These are phyloP conservation scores for Colletotrichum sojae DNA, from an alignment of 2,329 filamentous ascomycete species.

Conservation along the genomic window DNA sequence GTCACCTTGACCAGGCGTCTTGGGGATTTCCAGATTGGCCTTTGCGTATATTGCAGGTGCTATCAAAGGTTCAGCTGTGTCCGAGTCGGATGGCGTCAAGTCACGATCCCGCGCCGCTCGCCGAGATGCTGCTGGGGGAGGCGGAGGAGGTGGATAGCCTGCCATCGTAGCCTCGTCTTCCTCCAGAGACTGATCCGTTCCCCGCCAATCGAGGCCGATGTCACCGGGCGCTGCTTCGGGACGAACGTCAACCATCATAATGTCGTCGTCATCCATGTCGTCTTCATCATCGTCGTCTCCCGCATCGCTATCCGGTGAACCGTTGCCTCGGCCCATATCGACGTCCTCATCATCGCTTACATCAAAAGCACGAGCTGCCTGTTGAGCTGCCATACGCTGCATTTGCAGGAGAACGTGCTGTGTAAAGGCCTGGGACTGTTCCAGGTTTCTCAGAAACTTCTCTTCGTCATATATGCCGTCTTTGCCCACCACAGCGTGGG, in stretches of 20 bases:
- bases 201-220: conserved; percentile 65
- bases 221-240: conserved; percentile 58
- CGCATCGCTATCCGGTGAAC: conserved; percentile 37
- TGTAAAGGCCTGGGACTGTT: conserved; percentile 52
- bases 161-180: conserved; percentile 83
- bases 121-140: conserved; percentile 61
- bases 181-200: conserved; percentile 77
- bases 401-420: conserved; percentile 52
- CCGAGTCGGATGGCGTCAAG: conserved; percentile 79
- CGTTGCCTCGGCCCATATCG: conserved; percentile 43
- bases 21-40: conserved; percentile 81
- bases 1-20: conserved; percentile 76
- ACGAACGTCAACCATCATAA: conserved; percentile 70
- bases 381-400: conserved; percentile 43
- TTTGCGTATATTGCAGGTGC: conserved; percentile 74
- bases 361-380: conserved; percentile 54
- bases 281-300: conserved; percentile 55
- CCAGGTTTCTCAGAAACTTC: conserved; percentile 66
- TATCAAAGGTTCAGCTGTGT: conserved; percentile 78
- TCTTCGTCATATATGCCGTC: conserved; percentile 88
- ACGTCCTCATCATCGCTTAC: conserved; percentile 52
- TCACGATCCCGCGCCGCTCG: conserved; percentile 66
- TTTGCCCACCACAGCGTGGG: conserved; percentile 82
- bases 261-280: conserved; percentile 68
- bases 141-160: conserved; percentile 77